Evolutionary conservation across 2,329 filamentous ascomycete species (phyloP), one percentile per base, ranked within the genome.

Genomic region (Penicillium olsonii): DNA sequence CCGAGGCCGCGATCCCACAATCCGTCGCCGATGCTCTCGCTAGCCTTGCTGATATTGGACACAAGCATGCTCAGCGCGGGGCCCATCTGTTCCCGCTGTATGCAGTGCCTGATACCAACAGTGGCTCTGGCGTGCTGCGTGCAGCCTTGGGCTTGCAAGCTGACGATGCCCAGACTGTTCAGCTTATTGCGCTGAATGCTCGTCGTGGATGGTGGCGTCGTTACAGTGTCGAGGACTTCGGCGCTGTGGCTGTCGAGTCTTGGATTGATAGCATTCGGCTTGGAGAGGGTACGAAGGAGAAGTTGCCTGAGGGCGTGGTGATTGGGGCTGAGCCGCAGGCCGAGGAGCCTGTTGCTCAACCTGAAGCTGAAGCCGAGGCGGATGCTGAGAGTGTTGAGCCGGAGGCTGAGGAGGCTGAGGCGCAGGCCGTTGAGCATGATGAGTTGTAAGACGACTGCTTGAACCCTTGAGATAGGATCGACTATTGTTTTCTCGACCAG

Each of bases 241-340:
- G 62, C 3, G 66, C 78, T 19, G 76, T 81, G 45, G 81, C 79
- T 20, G 75, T 99, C 24, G 90, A 96, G 74, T 75, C 77, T 54
- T 99, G 92, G 90, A 83, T 99, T 51, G 94, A 99, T 64, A 80
- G 83, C n/a, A 90, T 97, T 54, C 85, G 90, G 31, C 81, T 99
- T 78, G 90, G 92, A 44, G 92, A 97, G 66, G 88, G 90, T 2
- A 75, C 81, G 51, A 96, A 92, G 78, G 80, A 84, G 62, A 88
- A 85, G 74, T 69, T 94, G 35, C 88, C 88, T 0, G 79, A 82
- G 50, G 81, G 78, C 2, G 62, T 89, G 37, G 65, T 87, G 26
- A 66, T 66, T 15, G 71, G 67, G 17, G 60, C 63, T 14, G 53
- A 60, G 52, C 54, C 42, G 41, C 55, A 64, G 50, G 26, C 52